phyloP scores from a whole-genome alignment of 2,329 filamentous ascomycete species.

The Tolypocladium cylindrosporum region DNA sequence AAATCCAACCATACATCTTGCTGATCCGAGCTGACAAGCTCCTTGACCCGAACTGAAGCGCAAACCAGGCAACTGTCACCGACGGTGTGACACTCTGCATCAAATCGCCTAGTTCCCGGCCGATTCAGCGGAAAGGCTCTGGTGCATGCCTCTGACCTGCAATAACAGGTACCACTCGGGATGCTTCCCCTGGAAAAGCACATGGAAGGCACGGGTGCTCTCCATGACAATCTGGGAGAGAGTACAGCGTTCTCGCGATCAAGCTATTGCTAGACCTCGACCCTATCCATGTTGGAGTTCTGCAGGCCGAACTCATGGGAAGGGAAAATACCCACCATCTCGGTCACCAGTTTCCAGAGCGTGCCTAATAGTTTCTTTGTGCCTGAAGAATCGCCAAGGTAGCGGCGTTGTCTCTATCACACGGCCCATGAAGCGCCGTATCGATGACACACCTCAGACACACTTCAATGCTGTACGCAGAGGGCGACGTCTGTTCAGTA shows the following conservation, averaged over 20 bases:
- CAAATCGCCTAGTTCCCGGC: too few species aligned
- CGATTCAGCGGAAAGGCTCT: too few species aligned
- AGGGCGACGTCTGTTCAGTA: not conserved
- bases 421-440: not conserved
- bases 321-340: not conserved
- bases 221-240: too few species aligned
- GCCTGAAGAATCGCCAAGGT: not conserved
- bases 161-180: too few species aligned
- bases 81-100: too few species aligned
- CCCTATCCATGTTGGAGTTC: not conserved
- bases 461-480: not conserved
- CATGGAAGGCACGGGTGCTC: not conserved
- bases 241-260: not conserved
- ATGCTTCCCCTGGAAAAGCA: not conserved
- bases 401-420: not conserved
- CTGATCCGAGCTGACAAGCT: too few species aligned
- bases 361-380: too few species aligned
- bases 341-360: not conserved
- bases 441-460: not conserved
- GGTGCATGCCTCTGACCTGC: too few species aligned
- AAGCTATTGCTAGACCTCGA: not conserved
- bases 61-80: too few species aligned
- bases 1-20: too few species aligned
- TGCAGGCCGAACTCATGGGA: not conserved
- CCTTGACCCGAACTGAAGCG: too few species aligned